phyloP scores from a whole-genome alignment of 2,329 filamentous ascomycete species.

The Fonsecaea nubica region DNA sequence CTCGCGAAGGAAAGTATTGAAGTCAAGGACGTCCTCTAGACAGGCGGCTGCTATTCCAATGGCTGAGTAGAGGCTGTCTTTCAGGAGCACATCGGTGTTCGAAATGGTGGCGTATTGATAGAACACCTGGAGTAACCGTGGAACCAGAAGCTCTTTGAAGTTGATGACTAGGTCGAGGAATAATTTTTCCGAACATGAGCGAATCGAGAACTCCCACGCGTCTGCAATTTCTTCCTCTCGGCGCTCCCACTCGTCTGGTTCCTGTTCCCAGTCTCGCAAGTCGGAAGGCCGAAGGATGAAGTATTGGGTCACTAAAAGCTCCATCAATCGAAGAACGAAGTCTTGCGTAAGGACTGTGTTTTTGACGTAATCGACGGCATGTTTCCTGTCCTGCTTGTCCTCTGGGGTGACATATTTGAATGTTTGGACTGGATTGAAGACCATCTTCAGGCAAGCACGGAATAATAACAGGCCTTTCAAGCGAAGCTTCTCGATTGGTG shows the following conservation, averaged over 20 bases:
- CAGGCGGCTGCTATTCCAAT: conserved; percentile 84
- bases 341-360: conserved; percentile 75
- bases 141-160: conserved; percentile 80
- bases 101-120: conserved; percentile 72
- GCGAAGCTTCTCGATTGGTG: conserved; percentile 77
- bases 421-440: conserved; percentile 77
- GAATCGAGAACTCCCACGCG: conserved; percentile 89
- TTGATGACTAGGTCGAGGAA: conserved; percentile 90
- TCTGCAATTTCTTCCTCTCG: conserved; percentile 83
- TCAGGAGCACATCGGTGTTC: conserved; percentile 76
- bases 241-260: conserved; percentile 94
- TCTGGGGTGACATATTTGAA: conserved; percentile 82
- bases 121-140: conserved; percentile 83
- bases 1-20: conserved; percentile 76
- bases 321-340: conserved; percentile 80
- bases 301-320: conserved; percentile 82
- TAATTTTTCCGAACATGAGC: conserved; percentile 90
- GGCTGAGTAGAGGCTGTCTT: conserved; percentile 93
- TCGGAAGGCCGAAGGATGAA: conserved; percentile 87
- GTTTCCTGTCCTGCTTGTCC: conserved; percentile 75
- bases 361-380: conserved; percentile 73
- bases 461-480: conserved; percentile 84
- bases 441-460: conserved; percentile 82
- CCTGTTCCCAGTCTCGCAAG: conserved; percentile 89
- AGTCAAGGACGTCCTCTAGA: conserved; percentile 77